Percentiles rank a stretch among this genome's conserved stretches.
These are phyloP conservation scores for Myriosclerotinia duriaeana DNA, from an alignment of 2,329 filamentous ascomycete species.

Conservation along the genomic window DNA sequence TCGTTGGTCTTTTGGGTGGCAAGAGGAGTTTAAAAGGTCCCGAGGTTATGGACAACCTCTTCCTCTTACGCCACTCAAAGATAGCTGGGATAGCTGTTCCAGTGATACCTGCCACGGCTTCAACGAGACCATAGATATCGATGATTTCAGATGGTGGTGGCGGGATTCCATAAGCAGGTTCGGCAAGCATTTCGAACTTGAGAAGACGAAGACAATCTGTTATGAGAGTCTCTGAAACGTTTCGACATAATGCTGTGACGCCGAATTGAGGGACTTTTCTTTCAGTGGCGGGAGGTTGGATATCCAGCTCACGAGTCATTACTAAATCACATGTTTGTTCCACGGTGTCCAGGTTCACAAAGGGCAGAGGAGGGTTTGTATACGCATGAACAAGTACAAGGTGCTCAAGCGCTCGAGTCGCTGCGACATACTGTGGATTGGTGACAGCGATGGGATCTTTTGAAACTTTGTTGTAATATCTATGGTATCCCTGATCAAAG, in stretches of 20 bases:
- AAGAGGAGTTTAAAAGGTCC: not conserved
- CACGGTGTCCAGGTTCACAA: conserved; percentile 5
- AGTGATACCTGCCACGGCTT: conserved; percentile 15
- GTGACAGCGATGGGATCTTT: conserved; percentile 19
- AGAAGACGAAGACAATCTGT: conserved; percentile 18
- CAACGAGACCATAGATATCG: not conserved
- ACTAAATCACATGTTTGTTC: conserved; percentile 13
- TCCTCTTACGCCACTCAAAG: conserved; percentile 3
- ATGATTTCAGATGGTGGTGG: conserved; percentile 5
- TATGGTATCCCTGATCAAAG: conserved; percentile 14
- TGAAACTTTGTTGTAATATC: not conserved
- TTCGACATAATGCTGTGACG: conserved; percentile 14
- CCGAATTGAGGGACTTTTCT: not conserved
- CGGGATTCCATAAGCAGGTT: conserved; percentile 1
- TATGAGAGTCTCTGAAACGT: conserved; percentile 19
- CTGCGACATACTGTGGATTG: conserved; percentile 21
- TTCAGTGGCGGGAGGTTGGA: not conserved
- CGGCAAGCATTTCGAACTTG: conserved; percentile 2
- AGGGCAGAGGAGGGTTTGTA: not conserved
- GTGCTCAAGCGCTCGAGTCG: conserved; percentile 18
- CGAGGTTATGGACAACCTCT: not conserved
- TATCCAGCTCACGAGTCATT: not conserved
- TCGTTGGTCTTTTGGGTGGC: not conserved
- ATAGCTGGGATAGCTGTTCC: conserved; percentile 14
- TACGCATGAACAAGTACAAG: conserved; percentile 14